These are phyloP conservation scores for Fraxinus xanthoxyloides DNA, from an alignment of 305 asterid species.

Conservation along the genomic window DNA sequence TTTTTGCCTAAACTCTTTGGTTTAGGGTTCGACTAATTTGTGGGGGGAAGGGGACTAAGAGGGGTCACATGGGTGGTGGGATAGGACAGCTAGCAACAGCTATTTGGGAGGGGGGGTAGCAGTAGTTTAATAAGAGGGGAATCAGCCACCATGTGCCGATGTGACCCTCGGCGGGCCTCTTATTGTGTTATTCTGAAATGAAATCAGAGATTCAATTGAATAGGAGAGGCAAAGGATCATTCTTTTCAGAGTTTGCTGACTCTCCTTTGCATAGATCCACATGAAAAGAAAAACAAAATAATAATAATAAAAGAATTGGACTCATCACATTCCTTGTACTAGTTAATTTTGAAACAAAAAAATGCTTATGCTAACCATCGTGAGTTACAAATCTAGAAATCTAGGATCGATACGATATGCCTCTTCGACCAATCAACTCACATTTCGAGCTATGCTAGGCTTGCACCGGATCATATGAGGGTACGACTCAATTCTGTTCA, in stretches of 20 bases:
- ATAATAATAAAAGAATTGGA: neutral
- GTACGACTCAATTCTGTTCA: neutral
- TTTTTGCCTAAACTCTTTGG: neutral
- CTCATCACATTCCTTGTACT: neutral
- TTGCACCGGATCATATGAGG: neutral
- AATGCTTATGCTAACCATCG: too few relatives aligned
- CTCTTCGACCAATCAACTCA: neutral
- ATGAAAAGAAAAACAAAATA: too few relatives aligned
- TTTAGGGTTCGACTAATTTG: neutral
- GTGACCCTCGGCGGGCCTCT: slow-evolving; percentile 32
- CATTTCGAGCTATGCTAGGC: neutral
- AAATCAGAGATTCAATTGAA: neutral
- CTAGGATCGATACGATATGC: neutral
- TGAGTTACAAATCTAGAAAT: neutral
- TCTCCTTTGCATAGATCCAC: neutral
- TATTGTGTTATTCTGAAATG: neutral
- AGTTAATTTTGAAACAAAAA: too few relatives aligned
- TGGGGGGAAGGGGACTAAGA: neutral
- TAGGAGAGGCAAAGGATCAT: neutral
- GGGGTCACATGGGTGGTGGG: slow-evolving; percentile 44
- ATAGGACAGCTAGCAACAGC: slow-evolving; percentile 87
- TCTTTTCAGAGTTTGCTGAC: neutral
- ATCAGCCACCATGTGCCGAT: slow-evolving; percentile 87
- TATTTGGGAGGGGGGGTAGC: slow-evolving; percentile 26
- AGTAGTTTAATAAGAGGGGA: slow-evolving; percentile 44